phyloP scores from a whole-genome alignment of 805 yeast species.

The Candida maesae region DNA sequence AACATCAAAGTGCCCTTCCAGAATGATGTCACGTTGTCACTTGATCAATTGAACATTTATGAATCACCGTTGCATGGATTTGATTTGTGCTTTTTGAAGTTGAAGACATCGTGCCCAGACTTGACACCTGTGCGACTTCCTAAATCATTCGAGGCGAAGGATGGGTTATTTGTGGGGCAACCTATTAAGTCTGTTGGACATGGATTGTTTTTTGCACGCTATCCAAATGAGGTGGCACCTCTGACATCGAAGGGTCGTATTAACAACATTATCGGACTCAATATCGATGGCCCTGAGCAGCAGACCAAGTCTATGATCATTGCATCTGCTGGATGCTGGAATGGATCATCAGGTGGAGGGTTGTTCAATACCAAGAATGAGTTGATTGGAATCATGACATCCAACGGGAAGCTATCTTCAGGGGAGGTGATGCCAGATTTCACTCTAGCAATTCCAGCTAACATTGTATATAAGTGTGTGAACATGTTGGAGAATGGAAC shows the following conservation, averaged over 20 bases:
- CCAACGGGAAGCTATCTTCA: constrained; percentile 26
- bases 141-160: constrained; percentile 2
- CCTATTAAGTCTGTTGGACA: constrained; percentile 24
- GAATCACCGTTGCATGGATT: constrained; percentile 23
- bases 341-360: constrained; percentile 30
- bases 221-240: constrained; percentile 14
- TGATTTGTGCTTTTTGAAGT: constrained; percentile 25
- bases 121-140: constrained; percentile 15
- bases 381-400: constrained; percentile 28
- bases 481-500: constrained; percentile 16
- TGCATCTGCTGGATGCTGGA: constrained; percentile 29
- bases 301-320: constrained; percentile 19
- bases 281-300: constrained; percentile 9
- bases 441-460: constrained; percentile 26
- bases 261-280: constrained; percentile 16
- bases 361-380: constrained; percentile 23
- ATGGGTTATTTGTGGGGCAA: constrained; percentile 15
- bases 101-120: constrained; percentile 6
- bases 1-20: constrained; percentile 12
- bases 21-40: constrained; percentile 3
- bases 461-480: constrained; percentile 22
- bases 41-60: constrained; percentile 13
- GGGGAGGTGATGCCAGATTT: constrained; percentile 29
- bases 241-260: constrained; percentile 22
- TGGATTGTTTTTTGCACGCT: constrained; percentile 21